phyloP scores from a whole-genome alignment of 306 rosid genomes.

The Lathyrus tuberosus region DNA sequence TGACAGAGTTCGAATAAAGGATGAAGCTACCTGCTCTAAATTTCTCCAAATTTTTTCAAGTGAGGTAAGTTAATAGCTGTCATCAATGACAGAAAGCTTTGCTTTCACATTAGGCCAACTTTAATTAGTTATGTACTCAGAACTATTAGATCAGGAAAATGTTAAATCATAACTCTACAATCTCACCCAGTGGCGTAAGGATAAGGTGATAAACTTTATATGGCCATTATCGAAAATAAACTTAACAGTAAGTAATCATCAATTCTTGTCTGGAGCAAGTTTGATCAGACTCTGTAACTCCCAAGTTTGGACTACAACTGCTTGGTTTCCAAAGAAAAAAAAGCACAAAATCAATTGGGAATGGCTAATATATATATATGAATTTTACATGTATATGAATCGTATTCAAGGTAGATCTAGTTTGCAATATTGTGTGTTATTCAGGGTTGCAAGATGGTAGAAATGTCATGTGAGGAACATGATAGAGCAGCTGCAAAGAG shows the following conservation, averaged over 20 bases:
- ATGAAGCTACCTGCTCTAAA: conserved; percentile 55
- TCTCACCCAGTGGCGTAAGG: too few relatives aligned
- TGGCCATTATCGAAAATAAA: too few relatives aligned
- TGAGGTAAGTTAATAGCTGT: conserved; percentile 44
- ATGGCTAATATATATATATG: not conserved
- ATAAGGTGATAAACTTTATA: too few relatives aligned
- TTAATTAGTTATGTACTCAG: not conserved
- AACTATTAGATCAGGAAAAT: not conserved
- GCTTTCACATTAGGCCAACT: too few relatives aligned
- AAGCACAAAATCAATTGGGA: not conserved
- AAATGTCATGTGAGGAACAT: conserved; percentile 70
- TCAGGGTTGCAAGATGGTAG: conserved; percentile 71
- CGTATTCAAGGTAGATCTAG: not conserved
- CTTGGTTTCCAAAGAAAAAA: conserved; percentile 17
- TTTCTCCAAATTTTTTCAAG: conserved; percentile 57
- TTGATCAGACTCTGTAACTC: too few relatives aligned
- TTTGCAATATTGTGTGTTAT: not conserved
- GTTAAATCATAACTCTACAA: not conserved
- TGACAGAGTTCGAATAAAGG: conserved; percentile 62
- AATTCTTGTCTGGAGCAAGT: too few relatives aligned
- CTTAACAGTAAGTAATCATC: too few relatives aligned
- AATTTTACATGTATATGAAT: not conserved
- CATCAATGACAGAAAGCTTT: too few relatives aligned
- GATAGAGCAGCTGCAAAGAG: conserved; percentile 66
- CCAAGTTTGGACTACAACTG: not conserved